Evolutionary conservation across 2,329 filamentous ascomycete genomes (phyloP).

Genomic region (Sporothrix brunneoviolacea): DNA sequence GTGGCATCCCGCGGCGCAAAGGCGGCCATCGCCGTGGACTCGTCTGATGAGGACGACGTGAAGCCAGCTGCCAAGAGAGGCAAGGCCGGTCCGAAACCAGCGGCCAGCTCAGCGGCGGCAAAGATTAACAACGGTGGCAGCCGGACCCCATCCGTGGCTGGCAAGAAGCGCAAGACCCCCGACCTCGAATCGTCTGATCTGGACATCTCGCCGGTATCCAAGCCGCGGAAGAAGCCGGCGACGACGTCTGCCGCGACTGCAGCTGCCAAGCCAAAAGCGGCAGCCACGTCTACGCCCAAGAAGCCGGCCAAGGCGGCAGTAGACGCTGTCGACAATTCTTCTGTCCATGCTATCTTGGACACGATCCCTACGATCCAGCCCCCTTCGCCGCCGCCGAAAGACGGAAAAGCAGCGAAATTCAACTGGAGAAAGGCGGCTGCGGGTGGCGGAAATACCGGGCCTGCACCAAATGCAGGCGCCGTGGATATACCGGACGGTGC

Average conservation of each 20-base stretch:
- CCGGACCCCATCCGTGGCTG: constrained; percentile 1
- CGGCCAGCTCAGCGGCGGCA: not conserved
- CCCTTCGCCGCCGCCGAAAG: constrained; percentile 72
- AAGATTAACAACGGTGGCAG: not conserved
- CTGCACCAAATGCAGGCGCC: constrained; percentile 55
- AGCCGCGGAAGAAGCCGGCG: constrained; percentile 55
- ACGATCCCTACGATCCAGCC: constrained; percentile 76
- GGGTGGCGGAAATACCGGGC: constrained; percentile 54
- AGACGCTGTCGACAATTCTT: constrained; percentile 47
- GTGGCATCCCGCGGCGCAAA: constrained; percentile 39
- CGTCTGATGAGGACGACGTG: constrained; percentile 25
- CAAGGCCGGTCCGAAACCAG: no score
- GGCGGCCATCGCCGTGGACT: constrained; percentile 26
- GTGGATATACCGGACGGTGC: constrained; percentile 74
- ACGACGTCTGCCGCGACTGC: constrained; percentile 14
- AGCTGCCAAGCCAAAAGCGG: constrained; percentile 47
- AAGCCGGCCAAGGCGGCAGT: constrained; percentile 5
- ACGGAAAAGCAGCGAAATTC: constrained; percentile 63
- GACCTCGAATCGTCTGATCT: constrained; percentile 50
- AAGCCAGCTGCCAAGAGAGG: constrained; percentile 27
- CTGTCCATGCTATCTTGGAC: constrained; percentile 78
- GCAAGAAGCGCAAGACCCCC: constrained; percentile 54
- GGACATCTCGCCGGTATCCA: constrained; percentile 36
- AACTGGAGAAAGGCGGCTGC: constrained; percentile 61
- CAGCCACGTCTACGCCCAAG: constrained; percentile 28